These are phyloP conservation scores for Nicotiana knightiana DNA, from an alignment of 257 asterid genomes.

Conservation along the genomic window DNA sequence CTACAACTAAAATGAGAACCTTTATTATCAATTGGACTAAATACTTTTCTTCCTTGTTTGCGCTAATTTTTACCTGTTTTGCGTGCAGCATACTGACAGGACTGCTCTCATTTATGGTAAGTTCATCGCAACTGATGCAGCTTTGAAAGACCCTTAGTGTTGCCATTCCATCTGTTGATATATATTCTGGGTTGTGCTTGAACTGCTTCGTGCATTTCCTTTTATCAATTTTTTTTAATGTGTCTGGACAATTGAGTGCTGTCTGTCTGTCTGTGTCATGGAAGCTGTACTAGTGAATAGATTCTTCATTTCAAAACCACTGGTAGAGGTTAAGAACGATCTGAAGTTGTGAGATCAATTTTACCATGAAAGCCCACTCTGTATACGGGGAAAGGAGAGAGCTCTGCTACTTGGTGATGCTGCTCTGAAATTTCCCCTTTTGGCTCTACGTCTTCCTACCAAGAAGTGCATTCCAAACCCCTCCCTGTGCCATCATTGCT, in stretches of 20 bases:
- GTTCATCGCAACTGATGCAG: constrained; percentile 4
- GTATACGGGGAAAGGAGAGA: background rate
- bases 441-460: background rate
- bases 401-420: background rate
- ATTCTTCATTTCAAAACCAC: background rate
- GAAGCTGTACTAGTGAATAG: background rate
- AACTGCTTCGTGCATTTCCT: background rate
- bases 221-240: background rate
- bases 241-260: background rate
- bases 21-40: background rate
- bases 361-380: background rate
- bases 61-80: constrained; percentile 30
- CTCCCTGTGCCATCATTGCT: background rate
- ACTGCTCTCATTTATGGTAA: constrained; percentile 98
- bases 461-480: background rate
- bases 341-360: background rate
- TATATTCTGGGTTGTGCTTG: background rate
- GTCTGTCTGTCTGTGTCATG: background rate
- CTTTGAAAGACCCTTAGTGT: background rate
- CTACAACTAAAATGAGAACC: background rate
- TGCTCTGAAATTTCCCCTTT: background rate
- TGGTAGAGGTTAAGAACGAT: background rate
- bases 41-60: background rate
- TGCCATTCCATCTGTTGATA: background rate
- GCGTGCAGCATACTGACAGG: constrained; percentile 89